Evolutionary conservation across 176 grass and related monocot genomes (phyloP).

Genomic region (Tuctoria greenei): DNA sequence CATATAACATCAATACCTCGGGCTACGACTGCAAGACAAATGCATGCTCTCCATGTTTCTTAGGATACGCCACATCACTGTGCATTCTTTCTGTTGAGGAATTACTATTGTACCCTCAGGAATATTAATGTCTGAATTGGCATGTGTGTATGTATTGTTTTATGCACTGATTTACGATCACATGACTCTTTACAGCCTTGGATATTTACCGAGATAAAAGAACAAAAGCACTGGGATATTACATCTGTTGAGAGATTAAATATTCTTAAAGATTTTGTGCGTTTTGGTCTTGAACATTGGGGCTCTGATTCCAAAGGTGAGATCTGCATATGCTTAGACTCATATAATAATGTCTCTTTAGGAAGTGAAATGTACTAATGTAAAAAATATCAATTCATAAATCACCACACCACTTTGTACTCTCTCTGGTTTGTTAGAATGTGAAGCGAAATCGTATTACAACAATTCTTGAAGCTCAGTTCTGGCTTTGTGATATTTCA

Average conservation of each 20-base stretch:
- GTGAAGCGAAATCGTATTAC: neutral
- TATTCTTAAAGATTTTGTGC: slow-evolving; percentile 87
- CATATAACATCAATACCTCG: neutral
- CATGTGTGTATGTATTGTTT: neutral
- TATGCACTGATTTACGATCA: slow-evolving; percentile 28
- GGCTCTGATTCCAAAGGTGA: slow-evolving; percentile 91
- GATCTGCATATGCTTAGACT: neutral
- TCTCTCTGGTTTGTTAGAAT: neutral
- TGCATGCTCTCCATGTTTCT: neutral
- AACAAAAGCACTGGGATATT: slow-evolving; percentile 94
- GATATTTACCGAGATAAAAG: slow-evolving; percentile 99
- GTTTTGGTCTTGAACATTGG: slow-evolving; percentile 86
- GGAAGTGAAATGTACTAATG: neutral
- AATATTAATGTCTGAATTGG: slow-evolving; percentile 8
- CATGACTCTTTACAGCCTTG: slow-evolving; percentile 63
- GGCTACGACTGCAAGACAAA: neutral
- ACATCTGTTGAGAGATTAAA: slow-evolving; percentile 74
- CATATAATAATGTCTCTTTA: neutral
- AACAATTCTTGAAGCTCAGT: neutral
- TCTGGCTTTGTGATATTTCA: slow-evolving; percentile 16
- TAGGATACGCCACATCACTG: neutral
- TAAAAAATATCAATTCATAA: neutral
- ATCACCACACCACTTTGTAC: neutral
- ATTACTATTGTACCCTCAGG: neutral
- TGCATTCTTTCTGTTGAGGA: neutral